Conservation (phyloP, 1,139 yeast genomes). For the Geotrichum candidum region DNA sequence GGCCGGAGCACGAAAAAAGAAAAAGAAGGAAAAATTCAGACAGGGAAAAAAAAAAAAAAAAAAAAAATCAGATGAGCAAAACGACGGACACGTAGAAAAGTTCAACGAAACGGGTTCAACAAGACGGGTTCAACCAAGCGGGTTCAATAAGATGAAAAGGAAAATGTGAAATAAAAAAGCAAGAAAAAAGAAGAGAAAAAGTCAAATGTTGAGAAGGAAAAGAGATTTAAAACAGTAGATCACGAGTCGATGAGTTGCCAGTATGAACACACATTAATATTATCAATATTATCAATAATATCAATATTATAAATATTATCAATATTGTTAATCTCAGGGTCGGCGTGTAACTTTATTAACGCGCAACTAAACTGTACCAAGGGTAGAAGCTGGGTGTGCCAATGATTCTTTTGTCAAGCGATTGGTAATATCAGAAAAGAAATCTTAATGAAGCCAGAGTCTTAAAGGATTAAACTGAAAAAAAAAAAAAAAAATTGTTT, state of each 20-base stretch:
- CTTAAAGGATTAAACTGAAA: too few relatives aligned
- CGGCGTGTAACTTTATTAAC: too few relatives aligned
- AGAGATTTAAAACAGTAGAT: background rate
- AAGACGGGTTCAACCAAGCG: background rate
- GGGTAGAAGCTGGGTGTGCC: too few relatives aligned
- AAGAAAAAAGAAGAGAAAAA: background rate
- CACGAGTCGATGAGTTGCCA: background rate
- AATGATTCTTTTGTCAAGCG: too few relatives aligned
- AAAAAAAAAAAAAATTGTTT: too few relatives aligned
- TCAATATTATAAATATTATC: too few relatives aligned
- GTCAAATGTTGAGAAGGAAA: background rate
- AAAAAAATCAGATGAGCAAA: slow-evolving; percentile 1
- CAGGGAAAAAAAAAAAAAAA: background rate
- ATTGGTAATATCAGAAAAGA: too few relatives aligned
- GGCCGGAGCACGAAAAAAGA: background rate
- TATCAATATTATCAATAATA: background rate
- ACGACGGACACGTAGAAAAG: background rate
- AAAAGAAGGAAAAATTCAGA: background rate
- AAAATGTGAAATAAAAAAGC: background rate
- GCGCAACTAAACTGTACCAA: background rate
- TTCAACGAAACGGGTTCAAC: background rate
- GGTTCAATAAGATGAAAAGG: background rate
- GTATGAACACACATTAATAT: background rate
- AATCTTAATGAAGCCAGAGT: too few relatives aligned
- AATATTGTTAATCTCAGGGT: too few relatives aligned